These are phyloP conservation scores for Handroanthus guayacan DNA, from an alignment of 257 asterid genomes.

Conservation along the genomic window DNA sequence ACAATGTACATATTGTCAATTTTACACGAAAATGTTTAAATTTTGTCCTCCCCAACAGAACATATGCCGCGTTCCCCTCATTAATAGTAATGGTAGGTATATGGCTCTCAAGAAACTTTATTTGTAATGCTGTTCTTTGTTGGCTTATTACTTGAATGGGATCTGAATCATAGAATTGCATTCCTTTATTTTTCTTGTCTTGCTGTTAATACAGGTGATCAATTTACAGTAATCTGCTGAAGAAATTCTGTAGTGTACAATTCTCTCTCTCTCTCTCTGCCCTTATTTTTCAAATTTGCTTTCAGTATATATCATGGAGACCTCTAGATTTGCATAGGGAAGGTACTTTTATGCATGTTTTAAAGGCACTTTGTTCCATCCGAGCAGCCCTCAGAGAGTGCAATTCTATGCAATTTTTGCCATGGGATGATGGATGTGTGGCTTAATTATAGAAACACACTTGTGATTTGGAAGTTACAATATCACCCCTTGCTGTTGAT, in stretches of 20 bases:
- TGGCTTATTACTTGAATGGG: not conserved
- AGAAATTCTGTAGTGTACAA: not conserved
- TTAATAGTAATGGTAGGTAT: not conserved
- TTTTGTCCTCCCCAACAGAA: not conserved
- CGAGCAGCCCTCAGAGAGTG: too few species aligned
- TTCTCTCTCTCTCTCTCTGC: too few species aligned
- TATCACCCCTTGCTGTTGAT: too few species aligned
- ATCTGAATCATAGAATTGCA: not conserved
- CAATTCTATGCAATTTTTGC: too few species aligned
- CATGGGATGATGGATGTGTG: too few species aligned
- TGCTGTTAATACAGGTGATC: not conserved
- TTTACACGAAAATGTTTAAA: slow-evolving; percentile 25
- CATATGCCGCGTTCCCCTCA: not conserved
- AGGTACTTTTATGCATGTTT: too few species aligned
- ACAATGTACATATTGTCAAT: slow-evolving; percentile 40
- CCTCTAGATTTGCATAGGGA: too few species aligned
- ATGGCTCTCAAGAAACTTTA: not conserved
- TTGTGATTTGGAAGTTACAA: too few species aligned
- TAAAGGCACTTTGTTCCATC: too few species aligned
- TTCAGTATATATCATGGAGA: too few species aligned
- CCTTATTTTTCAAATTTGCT: too few species aligned
- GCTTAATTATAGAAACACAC: too few species aligned
- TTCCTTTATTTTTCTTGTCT: not conserved
- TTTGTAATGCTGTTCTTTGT: not conserved
- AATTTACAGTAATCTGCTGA: not conserved